Evolutionary conservation across 176 grass and related monocot species (phyloP), one percentile per base, ranked within the genome.

Genomic region (Juncus inflexus): DNA sequence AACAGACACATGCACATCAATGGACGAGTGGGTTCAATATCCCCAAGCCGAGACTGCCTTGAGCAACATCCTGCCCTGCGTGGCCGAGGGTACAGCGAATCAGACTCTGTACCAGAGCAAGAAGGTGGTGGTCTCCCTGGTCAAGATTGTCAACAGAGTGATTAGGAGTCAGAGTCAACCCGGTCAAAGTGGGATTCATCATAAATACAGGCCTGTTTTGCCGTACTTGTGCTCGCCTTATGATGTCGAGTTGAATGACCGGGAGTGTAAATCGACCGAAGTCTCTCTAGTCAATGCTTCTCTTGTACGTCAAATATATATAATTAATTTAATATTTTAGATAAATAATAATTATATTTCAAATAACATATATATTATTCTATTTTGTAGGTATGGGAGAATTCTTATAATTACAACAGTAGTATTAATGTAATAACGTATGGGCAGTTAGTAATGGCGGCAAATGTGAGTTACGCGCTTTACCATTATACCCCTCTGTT

Each of bases 151-250:
- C 50, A 97, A 91, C 45, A 84, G 42, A 42, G 92, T 78, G 75
- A 91, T 97, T 77, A 67, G 57, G 10, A 60, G 60, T 62, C 69
- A 77, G 57, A 58, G 19, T 3, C 39, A 66, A 52, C 19, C 19
- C 19, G 65, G 15, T 9, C 67, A 73, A 40, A 72, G 68, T 38
- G 35, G 11, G 54, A 12, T 12, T 40, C 37, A 41, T 9, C 52
- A 70, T 41, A 70, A 57, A 45, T 70, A 70, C 67, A 70, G 28
- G 52, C 87, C 90, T 59, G 45, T 73, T 28, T 74, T 96, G 76
- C 91, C 91, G 42, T 87, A 80, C 74, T 75, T 96, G 41, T 96
- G 91, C 74, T 88, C 87, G 15, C 91, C 91, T 28, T 96, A 96
- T 4, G 87, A 96, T 73, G 41, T 55, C 1, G 60, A 88, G 1